Percentiles rank a stretch among this genome's conserved stretches.
These are phyloP conservation scores for Rosa chinensis DNA, from an alignment of 306 rosid species.

Conservation along the genomic window DNA sequence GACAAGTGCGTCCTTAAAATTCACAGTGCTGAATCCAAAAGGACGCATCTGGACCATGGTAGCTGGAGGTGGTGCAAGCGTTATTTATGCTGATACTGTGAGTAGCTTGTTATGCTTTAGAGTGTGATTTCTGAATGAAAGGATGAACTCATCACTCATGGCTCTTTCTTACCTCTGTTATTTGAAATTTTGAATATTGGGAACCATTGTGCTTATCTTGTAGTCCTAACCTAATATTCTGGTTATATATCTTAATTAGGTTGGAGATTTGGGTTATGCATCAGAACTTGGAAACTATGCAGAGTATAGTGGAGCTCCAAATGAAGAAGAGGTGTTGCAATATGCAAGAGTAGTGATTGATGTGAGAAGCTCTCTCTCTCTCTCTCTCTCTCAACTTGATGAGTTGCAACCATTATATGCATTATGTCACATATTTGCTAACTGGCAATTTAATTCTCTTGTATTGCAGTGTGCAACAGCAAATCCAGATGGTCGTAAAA, in stretches of 20 bases:
- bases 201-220: conserved; percentile 4
- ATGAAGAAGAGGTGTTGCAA: conserved; percentile 91
- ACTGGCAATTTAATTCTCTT: neutral
- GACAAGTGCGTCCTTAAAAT: conserved; percentile 87
- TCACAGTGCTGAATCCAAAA: conserved; percentile 79
- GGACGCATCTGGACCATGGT: conserved; percentile 97
- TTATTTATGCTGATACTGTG: conserved; percentile 85
- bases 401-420: neutral
- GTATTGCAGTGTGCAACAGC: conserved; percentile 74
- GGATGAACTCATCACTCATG: neutral
- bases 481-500: conserved; percentile 80
- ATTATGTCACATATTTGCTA: neutral
- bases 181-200: neutral
- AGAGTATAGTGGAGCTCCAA: conserved; percentile 94
- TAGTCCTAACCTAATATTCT: neutral
- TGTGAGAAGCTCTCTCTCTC: conserved; percentile 38
- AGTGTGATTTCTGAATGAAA: conserved; percentile 10
- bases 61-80: conserved; percentile 95
- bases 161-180: neutral
- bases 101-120: conserved; percentile 19
- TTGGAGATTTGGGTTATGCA: conserved; percentile 91
- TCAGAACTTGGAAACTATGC: conserved; percentile 97
- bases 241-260: conserved; percentile 31
- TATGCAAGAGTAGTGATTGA: conserved; percentile 85
- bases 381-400: neutral